These are phyloP conservation scores for Xylariaceae sp. DNA, from an alignment of 2,329 filamentous ascomycete species.

Conservation along the genomic window DNA sequence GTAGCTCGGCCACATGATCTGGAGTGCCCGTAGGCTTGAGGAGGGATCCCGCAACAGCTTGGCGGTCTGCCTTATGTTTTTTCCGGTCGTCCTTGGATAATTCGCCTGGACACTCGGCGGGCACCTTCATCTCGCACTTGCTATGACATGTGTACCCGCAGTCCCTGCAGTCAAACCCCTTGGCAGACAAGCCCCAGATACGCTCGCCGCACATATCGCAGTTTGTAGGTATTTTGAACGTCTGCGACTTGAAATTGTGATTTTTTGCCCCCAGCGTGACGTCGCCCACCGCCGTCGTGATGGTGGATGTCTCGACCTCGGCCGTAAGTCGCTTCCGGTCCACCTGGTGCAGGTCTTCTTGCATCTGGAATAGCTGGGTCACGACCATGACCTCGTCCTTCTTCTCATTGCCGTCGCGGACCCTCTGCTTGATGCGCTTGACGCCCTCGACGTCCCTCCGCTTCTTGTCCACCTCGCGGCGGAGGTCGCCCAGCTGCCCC, in stretches of 20 bases:
- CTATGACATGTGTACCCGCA: constrained; percentile 98
- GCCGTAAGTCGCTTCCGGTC: constrained; percentile 82
- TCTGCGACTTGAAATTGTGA: constrained; percentile 98
- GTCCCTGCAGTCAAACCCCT: constrained; percentile 93
- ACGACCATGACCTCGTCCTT: constrained; percentile 86
- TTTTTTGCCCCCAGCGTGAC: constrained; percentile 89
- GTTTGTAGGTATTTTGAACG: constrained; percentile 98
- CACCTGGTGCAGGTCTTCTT: constrained; percentile 80
- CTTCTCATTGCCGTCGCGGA: constrained; percentile 82
- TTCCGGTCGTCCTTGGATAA: constrained; percentile 93
- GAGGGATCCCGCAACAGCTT: constrained; percentile 69
- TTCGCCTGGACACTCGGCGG: constrained; percentile 91
- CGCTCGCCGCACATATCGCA: constrained; percentile 95
- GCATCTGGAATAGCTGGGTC: constrained; percentile 75
- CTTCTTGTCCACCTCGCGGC: constrained; percentile 82
- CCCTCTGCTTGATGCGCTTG: constrained; percentile 69
- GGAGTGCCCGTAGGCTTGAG: constrained; percentile 47
- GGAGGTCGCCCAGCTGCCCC: constrained; percentile 72
- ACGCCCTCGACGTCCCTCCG: constrained; percentile 77
- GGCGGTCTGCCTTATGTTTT: constrained; percentile 82
- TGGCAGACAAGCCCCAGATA: constrained; percentile 95
- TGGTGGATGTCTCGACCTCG: constrained; percentile 90
- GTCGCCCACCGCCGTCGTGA: constrained; percentile 88
- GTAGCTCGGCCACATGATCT: constrained; percentile 59
- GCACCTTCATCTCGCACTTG: constrained; percentile 99